phyloP scores from a whole-genome alignment of 768 basidiomycete species.

The Brasilioporus rufonigricans region DNA sequence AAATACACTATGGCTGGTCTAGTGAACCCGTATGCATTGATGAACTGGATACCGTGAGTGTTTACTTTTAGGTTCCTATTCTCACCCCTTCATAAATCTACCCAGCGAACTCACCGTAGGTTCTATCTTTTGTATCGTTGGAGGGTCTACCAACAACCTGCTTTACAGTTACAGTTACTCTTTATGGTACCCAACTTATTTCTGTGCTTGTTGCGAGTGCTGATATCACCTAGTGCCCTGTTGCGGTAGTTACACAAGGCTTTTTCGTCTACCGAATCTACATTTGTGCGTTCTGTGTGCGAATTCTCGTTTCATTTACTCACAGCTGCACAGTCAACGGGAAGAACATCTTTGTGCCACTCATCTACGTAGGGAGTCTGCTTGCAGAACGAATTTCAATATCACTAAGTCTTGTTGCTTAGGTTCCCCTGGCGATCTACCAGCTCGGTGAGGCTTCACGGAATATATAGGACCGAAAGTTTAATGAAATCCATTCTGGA shows the following conservation, averaged over 20 bases:
- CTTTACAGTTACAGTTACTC: conserved; percentile 11
- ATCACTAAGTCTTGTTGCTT: not conserved
- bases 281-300: not conserved
- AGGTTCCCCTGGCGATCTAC: not conserved
- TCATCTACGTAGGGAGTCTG: conserved; percentile 10
- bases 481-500: not conserved
- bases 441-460: conserved; percentile 10
- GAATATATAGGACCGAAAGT: rapidly evolving
- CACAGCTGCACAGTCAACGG: conserved; percentile 3
- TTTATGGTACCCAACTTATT: not conserved
- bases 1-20: conserved; percentile 5
- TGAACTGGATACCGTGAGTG: conserved; percentile 1
- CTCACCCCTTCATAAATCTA: not conserved
- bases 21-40: not conserved
- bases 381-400: not conserved
- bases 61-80: not conserved
- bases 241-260: conserved; percentile 5
- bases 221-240: conserved; percentile 1
- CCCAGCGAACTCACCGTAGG: conserved; percentile 10
- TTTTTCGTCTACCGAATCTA: conserved; percentile 18
- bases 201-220: too few relatives aligned
- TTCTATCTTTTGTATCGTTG: not conserved
- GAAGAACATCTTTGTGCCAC: conserved; percentile 1
- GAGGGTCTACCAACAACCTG: not conserved
- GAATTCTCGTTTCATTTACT: not conserved